phyloP scores from a whole-genome alignment of 1,284 basidiomycete species.

The Lignosus rhinocerotis region DNA sequence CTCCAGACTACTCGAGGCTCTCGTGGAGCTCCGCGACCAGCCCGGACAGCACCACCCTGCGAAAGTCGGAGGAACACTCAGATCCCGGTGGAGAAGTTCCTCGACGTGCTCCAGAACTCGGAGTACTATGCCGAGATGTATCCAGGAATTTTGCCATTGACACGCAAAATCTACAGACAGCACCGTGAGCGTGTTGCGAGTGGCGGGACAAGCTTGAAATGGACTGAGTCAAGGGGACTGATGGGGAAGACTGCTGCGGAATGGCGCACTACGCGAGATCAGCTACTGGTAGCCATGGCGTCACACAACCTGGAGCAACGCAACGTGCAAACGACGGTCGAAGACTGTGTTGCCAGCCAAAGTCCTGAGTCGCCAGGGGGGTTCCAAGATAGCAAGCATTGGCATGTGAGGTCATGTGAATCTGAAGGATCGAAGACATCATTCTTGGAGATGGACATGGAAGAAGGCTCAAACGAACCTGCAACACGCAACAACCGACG shows the following conservation, averaged over 20 bases:
- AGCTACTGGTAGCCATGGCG: too few species aligned
- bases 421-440: background rate
- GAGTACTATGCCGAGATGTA: background rate
- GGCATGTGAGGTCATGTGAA: background rate
- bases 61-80: background rate
- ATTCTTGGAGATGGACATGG: background rate
- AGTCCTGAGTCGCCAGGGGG: background rate
- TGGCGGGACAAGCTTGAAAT: background rate
- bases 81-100: background rate
- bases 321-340: background rate
- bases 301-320: too few species aligned
- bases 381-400: background rate
- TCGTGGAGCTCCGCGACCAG: background rate
- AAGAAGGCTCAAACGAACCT: background rate
- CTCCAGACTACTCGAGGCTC: background rate
- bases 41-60: background rate
- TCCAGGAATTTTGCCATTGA: background rate
- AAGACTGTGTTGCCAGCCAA: background rate
- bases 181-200: background rate
- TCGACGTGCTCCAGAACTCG: background rate
- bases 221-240: background rate
- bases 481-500: too few species aligned
- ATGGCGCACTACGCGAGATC: background rate
- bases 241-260: background rate
- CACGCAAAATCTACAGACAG: background rate